These are phyloP conservation scores for Pseudozyma hubeiensis DNA, from an alignment of 1,284 basidiomycete species.

Conservation along the genomic window DNA sequence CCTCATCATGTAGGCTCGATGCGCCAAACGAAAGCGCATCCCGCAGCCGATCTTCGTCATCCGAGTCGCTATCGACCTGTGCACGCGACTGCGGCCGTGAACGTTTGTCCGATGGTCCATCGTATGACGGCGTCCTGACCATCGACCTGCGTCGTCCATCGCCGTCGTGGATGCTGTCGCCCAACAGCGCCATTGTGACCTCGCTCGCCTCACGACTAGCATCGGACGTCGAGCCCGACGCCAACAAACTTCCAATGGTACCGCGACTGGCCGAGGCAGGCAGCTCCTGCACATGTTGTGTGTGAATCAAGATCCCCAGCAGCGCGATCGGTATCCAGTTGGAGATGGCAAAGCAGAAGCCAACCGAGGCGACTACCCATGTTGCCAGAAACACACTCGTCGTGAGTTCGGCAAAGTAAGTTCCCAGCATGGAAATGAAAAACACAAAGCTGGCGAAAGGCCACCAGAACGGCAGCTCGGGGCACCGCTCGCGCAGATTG, in stretches of 20 bases:
- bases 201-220: conserved; percentile 20
- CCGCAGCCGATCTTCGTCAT: conserved; percentile 27
- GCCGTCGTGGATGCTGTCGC: conserved; percentile 13
- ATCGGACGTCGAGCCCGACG: not conserved
- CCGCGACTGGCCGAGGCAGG: not conserved
- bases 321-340: conserved; percentile 72
- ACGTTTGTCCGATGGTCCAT: conserved; percentile 12
- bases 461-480: conserved; percentile 58
- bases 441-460: conserved; percentile 56
- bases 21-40: conserved; percentile 17
- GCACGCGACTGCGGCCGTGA: conserved; percentile 13
- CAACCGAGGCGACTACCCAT: conserved; percentile 70
- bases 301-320: conserved; percentile 61
- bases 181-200: conserved; percentile 44
- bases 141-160: conserved; percentile 6
- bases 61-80: conserved; percentile 10
- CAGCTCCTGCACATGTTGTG: conserved; percentile 23
- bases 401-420: conserved; percentile 45
- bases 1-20: conserved; percentile 13
- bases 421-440: conserved; percentile 49
- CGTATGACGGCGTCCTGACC: conserved; percentile 20
- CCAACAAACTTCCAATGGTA: not conserved
- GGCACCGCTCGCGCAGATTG: conserved; percentile 23
- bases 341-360: conserved; percentile 71
- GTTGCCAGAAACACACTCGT: conserved; percentile 70